These are phyloP conservation scores for Phytopythium mirpurense DNA, from an alignment of 352 stramenopile genomes.

Conservation along the genomic window DNA sequence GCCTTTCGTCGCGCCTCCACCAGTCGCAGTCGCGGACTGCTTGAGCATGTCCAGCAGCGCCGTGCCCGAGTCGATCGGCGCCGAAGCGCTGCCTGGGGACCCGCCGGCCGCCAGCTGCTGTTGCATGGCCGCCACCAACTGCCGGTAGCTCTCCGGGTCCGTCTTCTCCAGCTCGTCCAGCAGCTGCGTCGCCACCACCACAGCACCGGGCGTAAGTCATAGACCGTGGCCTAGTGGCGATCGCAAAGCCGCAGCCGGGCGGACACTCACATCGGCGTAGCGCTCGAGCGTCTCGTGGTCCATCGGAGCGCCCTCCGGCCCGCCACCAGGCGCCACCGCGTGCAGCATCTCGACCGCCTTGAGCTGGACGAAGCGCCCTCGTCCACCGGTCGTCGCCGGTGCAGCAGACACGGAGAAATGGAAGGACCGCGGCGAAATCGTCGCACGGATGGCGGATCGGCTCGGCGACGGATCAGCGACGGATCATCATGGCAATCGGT, in stretches of 20 bases:
- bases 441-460: not conserved
- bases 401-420: not conserved
- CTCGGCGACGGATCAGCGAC: no score
- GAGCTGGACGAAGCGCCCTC: no score
- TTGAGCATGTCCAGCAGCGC: slow-evolving; percentile 61
- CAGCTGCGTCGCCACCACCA: slow-evolving; percentile 23
- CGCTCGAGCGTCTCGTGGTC: slow-evolving; percentile 62
- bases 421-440: not conserved
- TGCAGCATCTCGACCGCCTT: not conserved
- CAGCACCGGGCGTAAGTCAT: not conserved
- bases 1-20: not conserved
- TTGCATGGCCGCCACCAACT: slow-evolving; percentile 63
- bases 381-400: not conserved
- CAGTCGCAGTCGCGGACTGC: slow-evolving; percentile 7
- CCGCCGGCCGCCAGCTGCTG: slow-evolving; percentile 34
- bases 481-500: no score
- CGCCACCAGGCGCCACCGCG: not conserved
- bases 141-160: slow-evolving; percentile 59
- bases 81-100: not conserved
- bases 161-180: slow-evolving; percentile 68
- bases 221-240: no score
- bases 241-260: no score
- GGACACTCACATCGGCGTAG: slow-evolving; percentile 52
- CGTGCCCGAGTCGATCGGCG: slow-evolving; percentile 14
- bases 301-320: slow-evolving; percentile 23